These are phyloP conservation scores for Thalassiosira sp. DNA, from an alignment of 352 stramenopile species.

Conservation along the genomic window DNA sequence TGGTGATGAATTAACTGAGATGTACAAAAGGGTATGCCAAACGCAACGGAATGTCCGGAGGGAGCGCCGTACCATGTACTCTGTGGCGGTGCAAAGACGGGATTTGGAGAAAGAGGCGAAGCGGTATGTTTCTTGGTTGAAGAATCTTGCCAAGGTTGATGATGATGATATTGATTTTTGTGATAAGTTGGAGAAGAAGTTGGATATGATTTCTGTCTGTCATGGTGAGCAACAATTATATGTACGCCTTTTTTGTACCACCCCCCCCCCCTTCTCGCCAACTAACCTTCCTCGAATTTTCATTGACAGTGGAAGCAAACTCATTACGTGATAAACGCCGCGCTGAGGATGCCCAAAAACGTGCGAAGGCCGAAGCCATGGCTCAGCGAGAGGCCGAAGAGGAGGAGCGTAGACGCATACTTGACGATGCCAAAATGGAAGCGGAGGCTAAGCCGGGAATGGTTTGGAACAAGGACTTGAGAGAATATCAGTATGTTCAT, in stretches of 20 bases:
- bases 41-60: slow-evolving; percentile 46
- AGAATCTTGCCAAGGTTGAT: slow-evolving; percentile 63
- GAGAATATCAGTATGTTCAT: slow-evolving; percentile 75
- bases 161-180: slow-evolving; percentile 69
- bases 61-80: slow-evolving; percentile 59
- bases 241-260: not conserved
- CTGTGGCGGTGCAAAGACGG: slow-evolving; percentile 53
- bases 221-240: slow-evolving; percentile 32
- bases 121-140: slow-evolving; percentile 68
- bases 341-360: slow-evolving; percentile 38
- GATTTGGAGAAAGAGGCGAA: slow-evolving; percentile 61
- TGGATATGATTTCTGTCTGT: slow-evolving; percentile 47
- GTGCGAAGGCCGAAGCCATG: slow-evolving; percentile 33
- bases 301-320: slow-evolving; percentile 36
- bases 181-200: slow-evolving; percentile 53
- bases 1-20: slow-evolving; percentile 67
- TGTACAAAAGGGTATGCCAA: slow-evolving; percentile 60
- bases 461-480: slow-evolving; percentile 75
- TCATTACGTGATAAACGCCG: slow-evolving; percentile 41
- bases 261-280: not conserved
- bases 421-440: slow-evolving; percentile 64
- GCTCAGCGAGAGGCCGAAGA: slow-evolving; percentile 59
- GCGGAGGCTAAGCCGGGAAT: slow-evolving; percentile 69
- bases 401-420: slow-evolving; percentile 64
- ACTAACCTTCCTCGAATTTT: not conserved